Base-by-base conservation (phyloP, 1,284 basidiomycete species). In the Mycosarcoma maydis region DNA sequence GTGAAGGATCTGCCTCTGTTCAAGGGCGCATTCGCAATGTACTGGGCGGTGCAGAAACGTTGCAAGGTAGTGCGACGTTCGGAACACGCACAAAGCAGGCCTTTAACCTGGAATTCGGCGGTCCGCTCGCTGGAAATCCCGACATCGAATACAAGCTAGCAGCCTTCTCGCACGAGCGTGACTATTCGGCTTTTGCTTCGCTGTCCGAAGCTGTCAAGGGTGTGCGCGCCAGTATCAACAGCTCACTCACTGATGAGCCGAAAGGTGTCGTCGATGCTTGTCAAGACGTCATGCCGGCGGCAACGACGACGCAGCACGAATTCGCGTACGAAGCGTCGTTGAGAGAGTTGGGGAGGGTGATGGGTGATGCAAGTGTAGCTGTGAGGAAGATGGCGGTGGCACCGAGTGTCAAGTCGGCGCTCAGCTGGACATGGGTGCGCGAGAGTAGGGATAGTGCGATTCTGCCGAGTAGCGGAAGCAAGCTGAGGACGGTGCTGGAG, bases 71-170 rank as follows among this genome's bases (percentile, higher is more conserved):
- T 59, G 83, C 92, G 2, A 88, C 93, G 0, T 85, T 91, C 14
- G 96, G 94, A 0, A 96, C 94, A 1, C 90, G 91, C 77, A 98
- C 94, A 0, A 88, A 89, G 57, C 88, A 89, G 51, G 88, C 93
- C 0, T 95, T 92, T 56, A 74, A 77, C 36, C 33, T 77, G 37
- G 62, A 72, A 14, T 71, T 79, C n/a, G 47, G 69, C 13, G 64
- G 47, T 2, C 82, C 83, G 0, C 45, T 83, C 4, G 52, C 80
- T 10, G 77, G 78, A 6, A 84, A 86, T 33, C 85, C 93, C 41
- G 83, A 85, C 33, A 89, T 89, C 0, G 84, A 85, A 17, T 88
- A 86, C 11, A 88, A 89, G 68, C 49, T 92, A 0, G 84, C 86
- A 3, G 82, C 86, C 1, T 91, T 88, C 74, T 87, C 86, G 3